Percentiles rank a stretch among this genome's conserved stretches.
phyloP scores from a whole-genome alignment of 2,329 filamentous ascomycete species.

The Apiospora malaysiana region DNA sequence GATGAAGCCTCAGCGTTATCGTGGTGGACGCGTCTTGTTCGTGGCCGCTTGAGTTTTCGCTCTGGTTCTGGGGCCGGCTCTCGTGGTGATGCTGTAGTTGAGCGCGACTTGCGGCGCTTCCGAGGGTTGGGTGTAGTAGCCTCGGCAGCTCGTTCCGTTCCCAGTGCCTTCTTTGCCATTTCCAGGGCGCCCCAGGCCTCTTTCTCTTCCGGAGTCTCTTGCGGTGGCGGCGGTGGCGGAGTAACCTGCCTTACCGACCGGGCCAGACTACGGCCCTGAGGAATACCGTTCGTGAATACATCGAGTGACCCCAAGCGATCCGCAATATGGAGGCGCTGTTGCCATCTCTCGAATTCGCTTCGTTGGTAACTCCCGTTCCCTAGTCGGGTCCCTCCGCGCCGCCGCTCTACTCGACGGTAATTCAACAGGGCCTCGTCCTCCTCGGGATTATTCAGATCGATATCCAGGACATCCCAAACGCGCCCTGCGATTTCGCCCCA shows the following conservation, averaged over 20 bases:
- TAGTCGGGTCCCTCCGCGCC: constrained; percentile 58
- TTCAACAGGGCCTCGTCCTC: constrained; percentile 67
- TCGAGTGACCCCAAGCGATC: constrained; percentile 77
- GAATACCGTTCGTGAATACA: constrained; percentile 70
- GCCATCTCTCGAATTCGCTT: constrained; percentile 66
- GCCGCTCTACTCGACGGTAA: constrained; percentile 58
- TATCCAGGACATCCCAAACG: constrained; percentile 70
- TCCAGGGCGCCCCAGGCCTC: constrained; percentile 92
- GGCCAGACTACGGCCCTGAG: constrained; percentile 56
- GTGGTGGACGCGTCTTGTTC: constrained; percentile 70
- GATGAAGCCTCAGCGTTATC: constrained; percentile 50
- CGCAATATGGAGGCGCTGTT: constrained; percentile 82
- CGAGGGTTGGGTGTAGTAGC: constrained; percentile 56
- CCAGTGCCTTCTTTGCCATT: constrained; percentile 75
- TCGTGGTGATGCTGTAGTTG: constrained; percentile 72
- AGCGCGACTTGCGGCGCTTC: constrained; percentile 73
- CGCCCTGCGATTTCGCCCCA: constrained; percentile 71
- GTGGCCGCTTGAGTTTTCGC: constrained; percentile 85
- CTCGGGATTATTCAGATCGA: constrained; percentile 87
- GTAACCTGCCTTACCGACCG: constrained; percentile 61
- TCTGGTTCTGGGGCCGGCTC: constrained; percentile 75
- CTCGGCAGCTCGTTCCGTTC: constrained; percentile 43
- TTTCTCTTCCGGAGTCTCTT: constrained; percentile 80
- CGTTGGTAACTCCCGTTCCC: constrained; percentile 50
- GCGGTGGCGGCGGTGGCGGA: constrained; percentile 56